Evolutionary conservation across 345 rosid species (phyloP), one percentile per base, ranked within the genome.

Genomic region (Pugionium cornutum): DNA sequence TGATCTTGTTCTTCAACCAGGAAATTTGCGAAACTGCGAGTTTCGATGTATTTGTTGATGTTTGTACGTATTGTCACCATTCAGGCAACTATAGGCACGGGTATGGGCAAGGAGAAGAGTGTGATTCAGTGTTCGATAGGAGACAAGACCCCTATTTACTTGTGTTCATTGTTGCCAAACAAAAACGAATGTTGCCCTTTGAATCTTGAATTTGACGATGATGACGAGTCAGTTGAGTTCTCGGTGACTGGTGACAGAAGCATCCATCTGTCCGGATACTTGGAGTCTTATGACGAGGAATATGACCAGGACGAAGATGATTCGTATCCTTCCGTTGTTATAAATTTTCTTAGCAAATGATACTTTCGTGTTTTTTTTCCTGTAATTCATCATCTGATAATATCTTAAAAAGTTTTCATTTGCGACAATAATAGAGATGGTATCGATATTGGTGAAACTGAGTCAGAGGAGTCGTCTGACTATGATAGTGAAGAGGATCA

Each of bases 71-170:
- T 43, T 55, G 27, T 1, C 9, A 62, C 11, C 5, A 0, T 75
- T 41, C 68, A 95, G 99, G 99, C 99, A 55, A 91, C 97, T 50
- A 70, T 95, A 56, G 99, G 99, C 11, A 74, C 72, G 2, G 99
- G 99, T 68, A 79, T 78, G 1, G 73, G 86, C 1, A 43, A 39
- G 50, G 98, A 81, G 58, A 91, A 77, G 81, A 69, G 78, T 77
- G 78, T 87, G 42, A 83, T 95, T 66, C 95, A 87, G 74, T 91
- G 97, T 70, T 76, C 91, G 2, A 67, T 81, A 0, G 89, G 86
- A 39, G 86, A 79, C 56, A 84, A 75, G 75, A 58, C 59, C 33
- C 86, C 96, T 0, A 59, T 95, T 74, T 81, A 70, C 80, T 69
- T 95, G 73, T 95, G 99, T 56, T 81, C 97, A 9, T 75, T 95